Evolutionary conservation across 257 asterid genomes (phyloP).

Genomic region (Cordia subcordata): DNA sequence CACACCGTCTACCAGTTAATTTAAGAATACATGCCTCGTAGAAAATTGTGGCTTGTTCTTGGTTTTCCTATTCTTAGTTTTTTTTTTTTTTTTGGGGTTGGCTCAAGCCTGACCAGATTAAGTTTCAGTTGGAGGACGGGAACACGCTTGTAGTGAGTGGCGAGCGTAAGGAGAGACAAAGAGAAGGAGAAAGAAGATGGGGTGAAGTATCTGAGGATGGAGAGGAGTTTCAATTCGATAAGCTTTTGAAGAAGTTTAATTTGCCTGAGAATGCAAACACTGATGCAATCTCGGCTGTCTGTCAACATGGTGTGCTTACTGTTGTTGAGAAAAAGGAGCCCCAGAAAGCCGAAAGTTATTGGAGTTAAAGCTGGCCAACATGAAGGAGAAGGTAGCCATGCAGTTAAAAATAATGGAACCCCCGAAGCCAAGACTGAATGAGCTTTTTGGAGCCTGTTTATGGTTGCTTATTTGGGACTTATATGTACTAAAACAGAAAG

Average conservation of each 20-base stretch:
- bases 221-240: slow-evolving; percentile 22
- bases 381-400: neutral
- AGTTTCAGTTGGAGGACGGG: slow-evolving; percentile 27
- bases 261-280: slow-evolving; percentile 29
- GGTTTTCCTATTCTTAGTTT: no score
- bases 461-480: no score
- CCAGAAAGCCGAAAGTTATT: slow-evolving; percentile 13
- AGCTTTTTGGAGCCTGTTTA: neutral
- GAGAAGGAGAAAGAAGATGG: slow-evolving; percentile 12
- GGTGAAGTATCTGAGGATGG: slow-evolving; percentile 24
- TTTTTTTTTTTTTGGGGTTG: no score
- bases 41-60: no score
- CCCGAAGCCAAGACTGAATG: no score
- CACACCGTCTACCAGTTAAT: no score
- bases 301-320: slow-evolving; percentile 24
- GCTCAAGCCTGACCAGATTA: slow-evolving; percentile 17
- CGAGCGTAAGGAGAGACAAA: slow-evolving; percentile 16
- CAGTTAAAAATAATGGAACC: neutral
- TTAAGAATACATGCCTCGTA: no score
- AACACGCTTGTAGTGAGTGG: slow-evolving; percentile 24
- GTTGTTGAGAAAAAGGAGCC: slow-evolving; percentile 19
- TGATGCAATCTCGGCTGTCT: slow-evolving; percentile 11
- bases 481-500: no score
- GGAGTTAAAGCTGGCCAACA: slow-evolving; percentile 2
- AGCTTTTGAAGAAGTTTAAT: slow-evolving; percentile 29